phyloP scores from a whole-genome alignment of 1,139 yeast species.

The Entelexis sorbosivorans region DNA sequence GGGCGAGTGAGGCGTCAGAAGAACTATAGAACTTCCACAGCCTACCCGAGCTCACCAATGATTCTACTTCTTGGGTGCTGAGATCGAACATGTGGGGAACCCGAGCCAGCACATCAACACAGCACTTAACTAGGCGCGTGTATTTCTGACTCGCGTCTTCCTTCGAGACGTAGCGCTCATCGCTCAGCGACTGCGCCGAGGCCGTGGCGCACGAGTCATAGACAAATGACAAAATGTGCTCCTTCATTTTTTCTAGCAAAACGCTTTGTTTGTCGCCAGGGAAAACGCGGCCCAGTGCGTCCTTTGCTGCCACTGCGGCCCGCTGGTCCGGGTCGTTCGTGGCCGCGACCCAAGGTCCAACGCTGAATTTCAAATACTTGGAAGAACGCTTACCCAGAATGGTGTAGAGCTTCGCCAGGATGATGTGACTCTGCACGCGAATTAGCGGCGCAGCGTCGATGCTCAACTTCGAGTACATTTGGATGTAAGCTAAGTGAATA shows the following conservation, averaged over 20 bases:
- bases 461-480: conserved; percentile 66
- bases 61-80: conserved; percentile 12
- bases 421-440: conserved; percentile 49
- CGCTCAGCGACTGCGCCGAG: conserved; percentile 54
- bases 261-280: conserved; percentile 47
- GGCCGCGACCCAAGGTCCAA: conserved; percentile 67
- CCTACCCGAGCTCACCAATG: conserved; percentile 21
- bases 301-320: conserved; percentile 44
- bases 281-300: conserved; percentile 44
- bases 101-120: conserved; percentile 38
- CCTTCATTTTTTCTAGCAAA: conserved; percentile 50
- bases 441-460: conserved; percentile 59
- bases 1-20: conserved; percentile 24
- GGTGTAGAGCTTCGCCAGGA: conserved; percentile 46
- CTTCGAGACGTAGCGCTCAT: conserved; percentile 56
- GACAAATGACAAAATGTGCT: conserved; percentile 46
- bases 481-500: conserved; percentile 63
- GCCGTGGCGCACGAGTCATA: conserved; percentile 47
- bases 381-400: conserved; percentile 48
- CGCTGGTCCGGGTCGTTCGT: conserved; percentile 54
- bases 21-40: conserved; percentile 28
- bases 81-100: conserved; percentile 12
- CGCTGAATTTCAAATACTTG: conserved; percentile 55
- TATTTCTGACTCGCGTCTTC: conserved; percentile 63
- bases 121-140: conserved; percentile 45